Conservation (phyloP, 2,329 filamentous ascomycete species). For the Cryphonectria japonica region DNA sequence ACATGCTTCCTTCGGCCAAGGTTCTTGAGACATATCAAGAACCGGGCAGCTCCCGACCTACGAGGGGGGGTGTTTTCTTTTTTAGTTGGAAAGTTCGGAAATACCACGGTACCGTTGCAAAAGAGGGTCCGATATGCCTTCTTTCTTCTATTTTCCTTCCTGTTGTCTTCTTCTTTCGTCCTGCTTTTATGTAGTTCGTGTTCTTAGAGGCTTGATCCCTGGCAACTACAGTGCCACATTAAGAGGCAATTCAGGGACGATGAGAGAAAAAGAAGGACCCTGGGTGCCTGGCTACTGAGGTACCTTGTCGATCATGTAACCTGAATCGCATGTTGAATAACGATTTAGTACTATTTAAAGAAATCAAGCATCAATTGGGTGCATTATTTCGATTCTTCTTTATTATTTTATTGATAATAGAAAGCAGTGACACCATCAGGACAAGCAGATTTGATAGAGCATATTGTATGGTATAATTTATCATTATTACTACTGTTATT, state of each 20-base stretch:
- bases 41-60: background rate
- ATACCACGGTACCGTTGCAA: background rate
- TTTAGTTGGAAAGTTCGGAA: background rate
- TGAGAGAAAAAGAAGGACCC: background rate
- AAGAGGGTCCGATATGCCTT: background rate
- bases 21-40: background rate
- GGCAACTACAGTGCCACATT: background rate
- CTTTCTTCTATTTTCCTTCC: background rate
- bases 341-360: background rate
- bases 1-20: background rate
- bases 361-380: background rate
- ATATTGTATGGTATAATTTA: no score
- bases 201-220: background rate
- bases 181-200: background rate
- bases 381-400: background rate
- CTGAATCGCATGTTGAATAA: background rate
- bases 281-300: background rate
- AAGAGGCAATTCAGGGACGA: background rate
- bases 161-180: background rate
- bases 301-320: background rate
- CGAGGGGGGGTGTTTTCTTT: no score
- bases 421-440: no score
- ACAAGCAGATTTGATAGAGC: no score
- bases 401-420: background rate
- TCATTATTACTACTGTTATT: background rate